Evolutionary conservation across 2,329 filamentous ascomycete genomes (phyloP), one percentile per base, ranked within the genome.

Genomic region (Aspergillus ochraceoroseus): DNA sequence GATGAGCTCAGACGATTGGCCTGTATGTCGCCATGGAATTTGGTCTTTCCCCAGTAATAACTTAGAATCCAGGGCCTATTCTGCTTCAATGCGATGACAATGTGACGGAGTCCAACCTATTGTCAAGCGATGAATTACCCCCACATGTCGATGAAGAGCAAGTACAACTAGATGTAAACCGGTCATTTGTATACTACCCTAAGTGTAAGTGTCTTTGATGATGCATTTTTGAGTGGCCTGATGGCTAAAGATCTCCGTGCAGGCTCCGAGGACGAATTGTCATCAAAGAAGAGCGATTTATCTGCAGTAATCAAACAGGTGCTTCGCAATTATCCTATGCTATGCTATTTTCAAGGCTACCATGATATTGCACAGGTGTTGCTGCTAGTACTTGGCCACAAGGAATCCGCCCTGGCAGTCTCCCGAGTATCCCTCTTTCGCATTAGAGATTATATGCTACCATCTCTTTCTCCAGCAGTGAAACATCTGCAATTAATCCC

Each of bases 301-400:
- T 90, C 82, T 5, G 70, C 79, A 48, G 74, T 98, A 35, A 96
- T 98, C 56, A 78, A 79, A 36, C 76, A 84, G 49, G 80, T 94
- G 9, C 76, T 98, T 31, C 83, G 94, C 38, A 77, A 77, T 22
- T 76, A 94, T 56, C 87, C 89, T 11, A 82, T 83, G 61, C 78
- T 98, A 23, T 87, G 82, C 70, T 98, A 98, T 68, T 98, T 98
- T 65, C 92, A 98, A 70, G 92, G 92, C 61, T 98, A 94, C 63
- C 92, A 98, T 66, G 92, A 98, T 68, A 96, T 98, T 57, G 92
- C 87, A 54, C 94, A 98, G 67, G 92, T 98, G 15, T 76, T 98
- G 44, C 77, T 96, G 27, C 76, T 98, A 9, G 89, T 95, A 7
- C 74, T 98, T 3, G 82, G 83, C 0, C 68, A 78, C 7, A 58